Evolutionary conservation across 441 rosid species (phyloP).

Genomic region (Erysimum pusillum): DNA sequence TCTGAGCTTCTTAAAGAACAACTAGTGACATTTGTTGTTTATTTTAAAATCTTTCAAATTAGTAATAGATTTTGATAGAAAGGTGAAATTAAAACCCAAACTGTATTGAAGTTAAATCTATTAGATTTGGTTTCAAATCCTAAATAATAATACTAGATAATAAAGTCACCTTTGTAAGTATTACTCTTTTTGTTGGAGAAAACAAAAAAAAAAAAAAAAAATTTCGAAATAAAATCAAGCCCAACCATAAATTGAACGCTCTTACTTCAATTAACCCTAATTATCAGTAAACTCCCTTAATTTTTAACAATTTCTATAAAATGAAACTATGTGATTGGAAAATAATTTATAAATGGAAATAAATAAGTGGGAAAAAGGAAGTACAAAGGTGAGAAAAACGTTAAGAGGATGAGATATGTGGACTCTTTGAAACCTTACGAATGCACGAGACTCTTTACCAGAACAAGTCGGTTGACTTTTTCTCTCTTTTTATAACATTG

Average conservation of each 20-base stretch:
- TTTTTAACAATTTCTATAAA: background rate
- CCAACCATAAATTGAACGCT: background rate
- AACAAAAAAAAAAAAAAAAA: background rate
- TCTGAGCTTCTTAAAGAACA: background rate
- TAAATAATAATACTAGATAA: background rate
- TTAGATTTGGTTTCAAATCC: constrained; percentile 18
- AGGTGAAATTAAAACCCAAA: background rate
- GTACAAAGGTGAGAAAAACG: constrained; percentile 5
- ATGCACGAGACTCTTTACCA: constrained; percentile 51
- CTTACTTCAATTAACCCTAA: background rate
- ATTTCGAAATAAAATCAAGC: background rate
- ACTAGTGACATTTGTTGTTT: background rate
- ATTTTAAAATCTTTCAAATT: background rate
- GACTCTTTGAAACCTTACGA: constrained; percentile 82
- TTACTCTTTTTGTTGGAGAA: background rate
- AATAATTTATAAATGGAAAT: background rate
- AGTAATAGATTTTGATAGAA: background rate
- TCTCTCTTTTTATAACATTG: constrained; percentile 1
- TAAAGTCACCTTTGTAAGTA: constrained; percentile 25
- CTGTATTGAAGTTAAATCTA: background rate
- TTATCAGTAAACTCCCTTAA: background rate
- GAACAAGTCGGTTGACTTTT: constrained; percentile 76
- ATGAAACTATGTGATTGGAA: constrained; percentile 3
- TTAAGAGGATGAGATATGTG: constrained; percentile 51
- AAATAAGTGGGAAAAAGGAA: background rate